Conservation (phyloP, 495 filamentous ascomycete species). For the Aspergillus ostianus region DNA sequence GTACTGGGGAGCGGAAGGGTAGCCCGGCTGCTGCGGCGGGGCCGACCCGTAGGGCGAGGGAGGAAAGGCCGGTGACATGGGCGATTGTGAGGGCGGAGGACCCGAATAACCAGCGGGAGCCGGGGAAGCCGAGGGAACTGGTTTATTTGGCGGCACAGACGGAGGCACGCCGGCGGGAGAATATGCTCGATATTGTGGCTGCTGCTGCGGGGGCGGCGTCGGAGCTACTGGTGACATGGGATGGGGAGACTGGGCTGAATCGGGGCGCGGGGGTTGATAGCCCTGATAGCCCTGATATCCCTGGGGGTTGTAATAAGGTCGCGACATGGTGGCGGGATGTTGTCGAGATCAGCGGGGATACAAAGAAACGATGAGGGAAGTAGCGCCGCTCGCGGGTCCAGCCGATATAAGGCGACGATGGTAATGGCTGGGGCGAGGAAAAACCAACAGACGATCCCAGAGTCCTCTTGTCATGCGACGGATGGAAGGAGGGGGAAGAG, state of each 20-base stretch:
- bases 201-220: slow-evolving; percentile 14
- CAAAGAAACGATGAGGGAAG: slow-evolving; percentile 8
- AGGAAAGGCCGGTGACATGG: slow-evolving; percentile 24
- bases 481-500: slow-evolving; percentile 13
- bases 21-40: slow-evolving; percentile 18
- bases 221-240: slow-evolving; percentile 38
- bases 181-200: slow-evolving; percentile 37
- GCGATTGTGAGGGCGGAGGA: slow-evolving; percentile 25
- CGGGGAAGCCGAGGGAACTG: slow-evolving; percentile 27
- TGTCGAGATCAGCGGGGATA: slow-evolving; percentile 10
- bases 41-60: slow-evolving; percentile 18
- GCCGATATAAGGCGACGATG: slow-evolving; percentile 5
- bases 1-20: slow-evolving; percentile 22
- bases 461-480: slow-evolving; percentile 10
- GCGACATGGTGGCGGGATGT: slow-evolving; percentile 36
- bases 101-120: slow-evolving; percentile 32
- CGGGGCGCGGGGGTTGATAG: slow-evolving; percentile 31
- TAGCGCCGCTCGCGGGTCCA: slow-evolving; percentile 5
- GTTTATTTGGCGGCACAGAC: slow-evolving; percentile 25
- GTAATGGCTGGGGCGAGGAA: slow-evolving; percentile 1
- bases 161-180: slow-evolving; percentile 23
- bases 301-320: slow-evolving; percentile 34
- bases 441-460: slow-evolving; percentile 7
- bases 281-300: slow-evolving; percentile 30
- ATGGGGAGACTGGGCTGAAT: slow-evolving; percentile 31